phyloP scores from a whole-genome alignment of 1,139 yeast genomes.

The Saccharomyces hybrid region DNA sequence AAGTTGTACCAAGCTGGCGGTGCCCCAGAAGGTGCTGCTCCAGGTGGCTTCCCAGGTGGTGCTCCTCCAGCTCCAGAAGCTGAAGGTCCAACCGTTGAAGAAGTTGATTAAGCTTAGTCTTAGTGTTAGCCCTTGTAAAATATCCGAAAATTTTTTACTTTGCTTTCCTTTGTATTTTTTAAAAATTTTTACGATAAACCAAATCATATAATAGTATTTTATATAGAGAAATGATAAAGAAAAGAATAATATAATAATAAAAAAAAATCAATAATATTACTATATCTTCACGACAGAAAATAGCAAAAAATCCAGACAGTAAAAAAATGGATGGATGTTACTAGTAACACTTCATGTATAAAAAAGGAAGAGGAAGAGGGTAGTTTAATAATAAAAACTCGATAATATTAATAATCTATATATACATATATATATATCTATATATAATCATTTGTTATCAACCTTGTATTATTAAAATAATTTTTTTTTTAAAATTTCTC shows the following conservation, averaged over 20 bases:
- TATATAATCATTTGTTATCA: not conserved
- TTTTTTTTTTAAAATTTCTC: not conserved
- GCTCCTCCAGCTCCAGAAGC: conserved; percentile 62
- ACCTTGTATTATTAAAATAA: not conserved
- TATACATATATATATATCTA: not conserved
- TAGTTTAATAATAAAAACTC: not conserved
- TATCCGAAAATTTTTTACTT: not conserved
- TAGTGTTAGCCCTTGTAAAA: not conserved
- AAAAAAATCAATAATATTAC: not conserved
- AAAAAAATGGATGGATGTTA: not conserved
- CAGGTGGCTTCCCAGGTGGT: conserved; percentile 63
- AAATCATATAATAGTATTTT: not conserved
- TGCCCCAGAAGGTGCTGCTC: conserved; percentile 57
- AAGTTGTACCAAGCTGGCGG: conserved; percentile 79
- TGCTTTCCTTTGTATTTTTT: conserved; percentile 1
- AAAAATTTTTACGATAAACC: not conserved
- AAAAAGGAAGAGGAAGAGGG: not conserved
- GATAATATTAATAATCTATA: not conserved
- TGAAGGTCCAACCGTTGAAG: conserved; percentile 91
- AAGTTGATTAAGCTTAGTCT: conserved; percentile 59
- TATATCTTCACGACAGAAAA: not conserved
- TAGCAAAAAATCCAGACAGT: not conserved
- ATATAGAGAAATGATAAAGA: not conserved
- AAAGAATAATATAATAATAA: not conserved
- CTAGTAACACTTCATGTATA: not conserved